These are phyloP conservation scores for Syncephalis plumigaleata DNA, from an alignment of 371 early-diverging fungal genomes.

Conservation along the genomic window DNA sequence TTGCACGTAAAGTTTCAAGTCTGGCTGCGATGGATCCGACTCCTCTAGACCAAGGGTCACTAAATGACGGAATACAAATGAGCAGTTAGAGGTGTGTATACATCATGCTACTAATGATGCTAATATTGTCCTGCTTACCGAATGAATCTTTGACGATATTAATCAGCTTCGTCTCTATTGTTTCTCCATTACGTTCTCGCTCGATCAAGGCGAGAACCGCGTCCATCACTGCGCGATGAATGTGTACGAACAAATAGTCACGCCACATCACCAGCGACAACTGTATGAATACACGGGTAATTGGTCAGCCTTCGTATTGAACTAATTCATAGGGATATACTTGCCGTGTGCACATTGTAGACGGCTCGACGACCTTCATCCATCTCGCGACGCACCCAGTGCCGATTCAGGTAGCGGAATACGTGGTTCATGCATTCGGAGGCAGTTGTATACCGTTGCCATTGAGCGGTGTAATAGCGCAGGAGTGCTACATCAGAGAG, in stretches of 20 bases:
- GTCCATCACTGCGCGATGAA: slow-evolving; percentile 58
- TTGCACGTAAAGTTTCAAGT: slow-evolving; percentile 69
- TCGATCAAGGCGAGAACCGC: slow-evolving; percentile 71
- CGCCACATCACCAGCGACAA: slow-evolving; percentile 77
- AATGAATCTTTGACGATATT: slow-evolving; percentile 82
- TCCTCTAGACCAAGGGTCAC: slow-evolving; percentile 62
- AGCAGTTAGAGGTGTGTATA: too few relatives aligned
- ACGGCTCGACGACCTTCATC: slow-evolving; percentile 80
- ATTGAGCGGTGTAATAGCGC: slow-evolving; percentile 72
- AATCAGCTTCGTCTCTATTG: slow-evolving; percentile 68
- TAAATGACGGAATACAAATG: background rate
- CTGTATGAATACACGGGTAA: slow-evolving; percentile 16
- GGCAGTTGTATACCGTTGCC: slow-evolving; percentile 75
- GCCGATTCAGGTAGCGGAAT: slow-evolving; percentile 87
- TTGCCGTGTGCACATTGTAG: slow-evolving; percentile 86
- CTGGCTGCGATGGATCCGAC: slow-evolving; percentile 55
- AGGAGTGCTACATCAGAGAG: slow-evolving; percentile 54
- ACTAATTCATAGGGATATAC: slow-evolving; percentile 8
- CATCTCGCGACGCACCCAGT: slow-evolving; percentile 91
- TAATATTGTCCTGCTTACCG: slow-evolving; percentile 20
- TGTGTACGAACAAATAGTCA: slow-evolving; percentile 60
- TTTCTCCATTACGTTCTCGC: slow-evolving; percentile 77
- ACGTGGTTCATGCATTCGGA: slow-evolving; percentile 73
- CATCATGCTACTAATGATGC: too few relatives aligned
- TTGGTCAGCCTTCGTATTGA: background rate